Percentiles rank a stretch among this genome's conserved stretches.
Conservation (phyloP, 305 asterid species). For the Rubia tinctorum region DNA sequence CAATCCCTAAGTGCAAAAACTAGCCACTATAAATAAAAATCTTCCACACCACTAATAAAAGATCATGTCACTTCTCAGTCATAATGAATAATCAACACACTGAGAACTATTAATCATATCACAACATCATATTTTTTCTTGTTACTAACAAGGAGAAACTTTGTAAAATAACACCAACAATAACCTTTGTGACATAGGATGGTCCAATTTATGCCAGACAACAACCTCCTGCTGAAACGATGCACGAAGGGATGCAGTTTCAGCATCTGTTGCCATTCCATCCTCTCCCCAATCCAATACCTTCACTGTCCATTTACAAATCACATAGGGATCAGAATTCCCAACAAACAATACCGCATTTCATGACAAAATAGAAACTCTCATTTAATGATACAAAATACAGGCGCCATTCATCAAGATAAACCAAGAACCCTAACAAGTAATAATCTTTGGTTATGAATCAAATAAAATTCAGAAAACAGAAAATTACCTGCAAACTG, state of each 20-base stretch:
- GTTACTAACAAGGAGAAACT: too few relatives aligned
- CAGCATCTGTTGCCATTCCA: constrained; percentile 58
- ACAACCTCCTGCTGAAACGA: constrained; percentile 70
- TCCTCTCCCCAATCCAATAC: constrained; percentile 89
- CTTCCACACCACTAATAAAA: too few relatives aligned
- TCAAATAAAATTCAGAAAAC: not conserved
- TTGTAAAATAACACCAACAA: not conserved
- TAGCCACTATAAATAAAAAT: too few relatives aligned
- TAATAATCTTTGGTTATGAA: not conserved
- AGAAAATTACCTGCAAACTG: constrained; percentile 60
- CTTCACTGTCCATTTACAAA: constrained; percentile 45
- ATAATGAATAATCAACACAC: not conserved
- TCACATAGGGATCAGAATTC: constrained; percentile 14
- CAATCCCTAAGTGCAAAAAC: not conserved
- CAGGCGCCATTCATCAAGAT: not conserved
- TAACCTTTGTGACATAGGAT: constrained; percentile 76
- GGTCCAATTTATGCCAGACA: constrained; percentile 81
- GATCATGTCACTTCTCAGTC: not conserved
- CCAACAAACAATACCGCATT: not conserved
- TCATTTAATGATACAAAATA: not conserved
- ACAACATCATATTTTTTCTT: too few relatives aligned
- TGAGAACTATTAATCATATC: not conserved
- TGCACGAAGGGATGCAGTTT: constrained; percentile 52
- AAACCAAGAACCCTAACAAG: not conserved
- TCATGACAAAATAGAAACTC: not conserved